A percentile compares a stretch with the other conserved stretches of the same genome.
phyloP scores from a whole-genome alignment of 2,329 filamentous ascomycete species.

The Massarina eburnea region DNA sequence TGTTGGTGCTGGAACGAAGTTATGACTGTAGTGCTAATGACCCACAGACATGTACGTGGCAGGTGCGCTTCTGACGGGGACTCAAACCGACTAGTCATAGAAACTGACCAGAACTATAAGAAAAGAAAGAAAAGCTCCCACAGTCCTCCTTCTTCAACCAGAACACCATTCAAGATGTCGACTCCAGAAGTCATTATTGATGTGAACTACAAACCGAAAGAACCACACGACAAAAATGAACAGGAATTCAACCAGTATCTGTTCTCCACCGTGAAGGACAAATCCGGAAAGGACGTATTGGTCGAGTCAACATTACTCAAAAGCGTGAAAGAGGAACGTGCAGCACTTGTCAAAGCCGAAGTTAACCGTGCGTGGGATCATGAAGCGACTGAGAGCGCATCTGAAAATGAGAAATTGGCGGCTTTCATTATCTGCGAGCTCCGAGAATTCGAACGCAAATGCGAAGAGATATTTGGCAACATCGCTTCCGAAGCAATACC shows the following conservation, averaged over 20 bases:
- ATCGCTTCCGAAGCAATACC: conserved; percentile 46
- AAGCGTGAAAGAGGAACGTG: conserved; percentile 23
- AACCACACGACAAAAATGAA: background rate
- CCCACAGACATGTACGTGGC: conserved; percentile 35
- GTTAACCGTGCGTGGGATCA: conserved; percentile 40
- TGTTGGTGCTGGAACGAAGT: background rate
- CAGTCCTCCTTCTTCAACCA: conserved; percentile 19
- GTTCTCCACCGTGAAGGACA: background rate
- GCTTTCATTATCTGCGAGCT: conserved; percentile 39
- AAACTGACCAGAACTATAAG: conserved; percentile 33
- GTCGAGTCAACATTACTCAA: background rate
- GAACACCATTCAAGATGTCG: conserved; percentile 13
- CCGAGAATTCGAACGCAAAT: conserved; percentile 46
- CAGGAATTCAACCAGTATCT: background rate
- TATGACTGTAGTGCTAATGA: background rate
- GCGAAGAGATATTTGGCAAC: conserved; percentile 45
- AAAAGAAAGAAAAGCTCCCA: conserved; percentile 35
- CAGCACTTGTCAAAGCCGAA: conserved; percentile 35
- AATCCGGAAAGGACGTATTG: background rate
- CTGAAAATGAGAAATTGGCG: conserved; percentile 31
- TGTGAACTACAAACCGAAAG: background rate
- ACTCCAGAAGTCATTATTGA: conserved; percentile 1
- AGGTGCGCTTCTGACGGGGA: conserved; percentile 24
- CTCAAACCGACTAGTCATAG: conserved; percentile 27
- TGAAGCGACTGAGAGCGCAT: conserved; percentile 25